Evolutionary conservation across 2,329 filamentous ascomycete genomes (phyloP).

Genomic region (Arthrobotrys sinensis): DNA sequence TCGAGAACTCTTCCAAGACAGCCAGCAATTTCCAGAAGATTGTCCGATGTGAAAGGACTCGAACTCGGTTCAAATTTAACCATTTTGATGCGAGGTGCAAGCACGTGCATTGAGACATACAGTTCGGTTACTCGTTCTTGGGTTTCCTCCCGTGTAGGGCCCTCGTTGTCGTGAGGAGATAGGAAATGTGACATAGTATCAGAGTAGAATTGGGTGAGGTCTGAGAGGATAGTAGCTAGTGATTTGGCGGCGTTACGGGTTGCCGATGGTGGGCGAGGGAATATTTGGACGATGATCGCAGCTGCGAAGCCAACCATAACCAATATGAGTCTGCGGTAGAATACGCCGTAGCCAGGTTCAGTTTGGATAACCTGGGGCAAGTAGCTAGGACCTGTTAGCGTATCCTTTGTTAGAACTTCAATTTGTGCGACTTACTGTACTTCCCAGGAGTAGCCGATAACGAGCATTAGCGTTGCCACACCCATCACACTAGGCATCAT

Average conservation of each 20-base stretch:
- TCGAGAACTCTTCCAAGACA: conserved; percentile 66
- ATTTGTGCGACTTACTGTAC: conserved; percentile 18
- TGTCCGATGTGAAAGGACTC: conserved; percentile 67
- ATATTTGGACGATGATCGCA: conserved; percentile 69
- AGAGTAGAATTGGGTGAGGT: conserved; percentile 71
- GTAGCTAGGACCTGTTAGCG: conserved; percentile 28
- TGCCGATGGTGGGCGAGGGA: conserved; percentile 70
- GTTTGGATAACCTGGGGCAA: conserved; percentile 32
- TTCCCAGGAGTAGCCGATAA: conserved; percentile 62
- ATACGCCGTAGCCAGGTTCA: conserved; percentile 69
- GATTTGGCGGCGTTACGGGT: conserved; percentile 69
- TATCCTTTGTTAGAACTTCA: not conserved
- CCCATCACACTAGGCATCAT: conserved; percentile 67
- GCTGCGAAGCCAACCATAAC: conserved; percentile 70
- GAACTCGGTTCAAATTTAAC: conserved; percentile 68
- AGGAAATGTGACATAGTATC: conserved; percentile 68
- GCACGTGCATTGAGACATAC: conserved; percentile 62
- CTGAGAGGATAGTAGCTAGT: conserved; percentile 69
- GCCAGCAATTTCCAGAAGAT: conserved; percentile 65
- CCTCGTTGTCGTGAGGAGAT: conserved; percentile 67
- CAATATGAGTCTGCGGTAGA: conserved; percentile 70
- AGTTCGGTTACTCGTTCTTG: conserved; percentile 65
- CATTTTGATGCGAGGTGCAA: conserved; percentile 67
- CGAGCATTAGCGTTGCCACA: conserved; percentile 66
- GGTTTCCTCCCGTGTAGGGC: conserved; percentile 63